Evolutionary conservation across 768 basidiomycete genomes (phyloP).

Genomic region (Cyclocybe aegerita): DNA sequence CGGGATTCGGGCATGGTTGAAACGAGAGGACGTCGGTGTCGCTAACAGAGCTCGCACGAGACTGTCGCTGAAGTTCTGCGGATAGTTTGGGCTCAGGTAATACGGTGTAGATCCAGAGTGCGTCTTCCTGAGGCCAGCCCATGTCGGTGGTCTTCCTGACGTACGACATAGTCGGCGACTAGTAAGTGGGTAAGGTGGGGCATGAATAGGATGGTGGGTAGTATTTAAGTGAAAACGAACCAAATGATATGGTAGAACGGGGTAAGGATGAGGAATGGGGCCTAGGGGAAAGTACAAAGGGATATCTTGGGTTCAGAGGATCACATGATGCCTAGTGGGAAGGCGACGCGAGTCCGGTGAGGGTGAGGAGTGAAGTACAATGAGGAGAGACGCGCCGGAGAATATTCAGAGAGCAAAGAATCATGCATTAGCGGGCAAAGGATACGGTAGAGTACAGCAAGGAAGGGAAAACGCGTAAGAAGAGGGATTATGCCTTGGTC

Average conservation of each 20-base stretch:
- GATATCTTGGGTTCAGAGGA: no score
- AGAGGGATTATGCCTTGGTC: constrained; percentile 15
- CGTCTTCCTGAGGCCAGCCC: constrained; percentile 31
- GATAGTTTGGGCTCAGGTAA: constrained; percentile 42
- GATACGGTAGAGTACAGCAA: constrained; percentile 12
- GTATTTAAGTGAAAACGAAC: constrained; percentile 7
- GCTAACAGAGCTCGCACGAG: constrained; percentile 28
- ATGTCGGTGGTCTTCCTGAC: constrained; percentile 32
- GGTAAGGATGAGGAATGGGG: not conserved
- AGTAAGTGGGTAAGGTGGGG: not conserved
- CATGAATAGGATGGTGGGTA: constrained; percentile 4
- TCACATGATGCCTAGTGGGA: no score
- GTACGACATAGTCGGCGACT: constrained; percentile 4
- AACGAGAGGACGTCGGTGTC: constrained; percentile 42
- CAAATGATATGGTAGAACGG: not conserved
- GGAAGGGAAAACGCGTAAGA: constrained; percentile 4
- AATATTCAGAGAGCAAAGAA: not conserved
- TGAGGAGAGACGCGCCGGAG: no score
- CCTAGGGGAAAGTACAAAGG: no score
- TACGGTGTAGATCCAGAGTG: constrained; percentile 33
- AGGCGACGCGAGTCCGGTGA: no score
- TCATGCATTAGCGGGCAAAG: constrained; percentile 7
- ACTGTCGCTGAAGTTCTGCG: constrained; percentile 38
- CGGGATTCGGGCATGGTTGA: constrained; percentile 45
- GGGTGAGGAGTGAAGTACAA: no score